Evolutionary conservation across 169 alveolate genomes (phyloP), one percentile per base, ranked within the genome.

Genomic region (Plasmodium chabaudi): DNA sequence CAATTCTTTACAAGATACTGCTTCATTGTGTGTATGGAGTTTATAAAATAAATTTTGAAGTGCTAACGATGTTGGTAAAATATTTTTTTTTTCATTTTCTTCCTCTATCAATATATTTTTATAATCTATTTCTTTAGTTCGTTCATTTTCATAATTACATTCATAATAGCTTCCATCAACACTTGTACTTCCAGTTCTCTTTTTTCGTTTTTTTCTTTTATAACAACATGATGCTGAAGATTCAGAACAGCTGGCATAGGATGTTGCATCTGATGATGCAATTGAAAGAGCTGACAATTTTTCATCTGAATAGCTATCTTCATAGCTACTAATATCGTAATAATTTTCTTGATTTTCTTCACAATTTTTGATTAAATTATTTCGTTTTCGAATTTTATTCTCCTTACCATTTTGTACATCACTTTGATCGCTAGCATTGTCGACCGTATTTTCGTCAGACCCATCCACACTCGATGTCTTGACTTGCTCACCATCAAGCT

Each of bases 1-100:
- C 72, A 97, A 92, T 89, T 97, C 98, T 73, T 94, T 92, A 84
- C 98, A 94, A 0, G 97, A 94, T 25, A 95, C 99, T 2, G 98
- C 98, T n/a, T 95, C 97, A 53, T 91, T 94, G 25, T 97, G 91
- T 23, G 97, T 94, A 71, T 95, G 95, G 67, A 98, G 93, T 77
- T 96, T 96, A 94, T 96, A 97, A 88, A 98, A 97, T 49, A 97
- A 94, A 72, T 98, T 96, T 95, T 97, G 99, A 53, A 97, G 79
- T 3, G 98, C 98, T 61, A 93, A 88, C 15, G 96, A 88, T 9
- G 94, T 93, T 10, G 96, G 93, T 15, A 96, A 95, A 39, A 93
- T 95, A 72, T 88, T 93, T 72, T 69, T 92, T 87, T 89, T 94
- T 92, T 94, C 97, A 70, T 70, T 93, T 42, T 94, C 96, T 71